Evolutionary conservation across 805 yeast species (phyloP), one percentile per base, ranked within the genome.

Genomic region (Candida ortonii): DNA sequence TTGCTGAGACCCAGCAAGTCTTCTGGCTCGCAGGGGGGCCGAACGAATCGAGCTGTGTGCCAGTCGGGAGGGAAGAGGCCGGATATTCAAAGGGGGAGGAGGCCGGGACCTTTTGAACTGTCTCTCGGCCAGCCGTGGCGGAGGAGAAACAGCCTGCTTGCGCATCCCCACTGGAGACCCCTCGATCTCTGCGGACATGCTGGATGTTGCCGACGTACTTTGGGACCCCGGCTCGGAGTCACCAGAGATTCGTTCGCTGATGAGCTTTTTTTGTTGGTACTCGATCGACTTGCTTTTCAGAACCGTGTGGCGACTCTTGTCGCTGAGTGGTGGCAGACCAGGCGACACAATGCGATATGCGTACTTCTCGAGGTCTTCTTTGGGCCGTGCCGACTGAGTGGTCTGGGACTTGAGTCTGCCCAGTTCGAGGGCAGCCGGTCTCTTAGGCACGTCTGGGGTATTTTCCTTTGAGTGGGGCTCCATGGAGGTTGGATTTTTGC

Each of bases 301-400:
- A 14, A 50, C 44, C 3, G 49, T 40, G 7, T 27, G 39, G 27
- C 36, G 36, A 22, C 41, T 43, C 25, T 40, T 43, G 7, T 45
- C 44, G 39, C 47, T 44, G 23, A 50, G 30, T 5, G 50, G 49
- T 3, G 52, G 54, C 17, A 51, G 33, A 2, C 53, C 52, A 5
- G 56, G 55, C 6, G 54, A 49, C 3, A 49, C 46, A 6, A 49
- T 44, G 13, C 44, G 35, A 35, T 39, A 40, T 2, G 49, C 46
- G 8, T 26, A 30, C 12, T 30, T 33, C 22, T 38, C 42, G 10
- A 36, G 32, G 24, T 31, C 46, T 6, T 33, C 12, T 17, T 27
- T 30, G 16, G 31, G 9, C n/a, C n/a, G n/a, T n/a, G n/a, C n/a
- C n/a, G n/a, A n/a, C 17, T 24, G n/a, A 7, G 42, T 19, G 18